Evolutionary conservation across 2,329 filamentous ascomycete species (phyloP), one percentile per base, ranked within the genome.

Genomic region (Phyllosticta citriasiana): DNA sequence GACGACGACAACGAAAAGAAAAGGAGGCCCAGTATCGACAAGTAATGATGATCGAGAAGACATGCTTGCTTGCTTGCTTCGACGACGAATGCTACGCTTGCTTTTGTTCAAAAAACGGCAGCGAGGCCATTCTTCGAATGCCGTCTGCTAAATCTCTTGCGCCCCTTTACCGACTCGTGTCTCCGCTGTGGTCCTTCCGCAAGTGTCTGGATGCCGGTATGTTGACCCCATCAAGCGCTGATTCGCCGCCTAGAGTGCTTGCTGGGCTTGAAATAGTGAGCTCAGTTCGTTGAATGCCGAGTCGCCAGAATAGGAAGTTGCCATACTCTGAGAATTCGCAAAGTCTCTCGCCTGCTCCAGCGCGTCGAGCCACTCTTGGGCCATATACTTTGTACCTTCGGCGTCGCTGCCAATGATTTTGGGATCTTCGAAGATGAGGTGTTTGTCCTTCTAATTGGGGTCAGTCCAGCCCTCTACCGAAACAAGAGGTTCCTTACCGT

Each of bases 41-140:
- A 9, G 10, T 9, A 10, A 33, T 3, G 33, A 47, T n/a, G 40
- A n/a, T 47, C 14, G 40, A 47, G 40, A n/a, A 47, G 40, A 47
- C 40, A 47, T 47, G 40, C 40, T 47, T 47, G 16, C 40, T 47
- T 47, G 40, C n/a, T 47, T 30, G 27, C 27, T 30, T 6, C 27
- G 30, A 40, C 57, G 19, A 22, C 19, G 19, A 55, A 59, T 54
- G 57, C 52, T 54, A 40, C n/a, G 58, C 35, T 22, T 60, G 33
- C 53, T 47, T n/a, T 47, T 16, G 51, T 56, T 74, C 73, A 96
- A 71, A 97, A 96, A 57, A 90, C 88, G 56, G 92, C 88, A 27
- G 91, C 91, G 56, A 96, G 82, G n/a, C 93, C 92, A 73, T 91
- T 96, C 77, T 95, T 96, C 16, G 89, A 95, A 76, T 96, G 91